Evolutionary conservation across 176 grass and related monocot species (phyloP).

Genomic region (Themeda triandra): DNA sequence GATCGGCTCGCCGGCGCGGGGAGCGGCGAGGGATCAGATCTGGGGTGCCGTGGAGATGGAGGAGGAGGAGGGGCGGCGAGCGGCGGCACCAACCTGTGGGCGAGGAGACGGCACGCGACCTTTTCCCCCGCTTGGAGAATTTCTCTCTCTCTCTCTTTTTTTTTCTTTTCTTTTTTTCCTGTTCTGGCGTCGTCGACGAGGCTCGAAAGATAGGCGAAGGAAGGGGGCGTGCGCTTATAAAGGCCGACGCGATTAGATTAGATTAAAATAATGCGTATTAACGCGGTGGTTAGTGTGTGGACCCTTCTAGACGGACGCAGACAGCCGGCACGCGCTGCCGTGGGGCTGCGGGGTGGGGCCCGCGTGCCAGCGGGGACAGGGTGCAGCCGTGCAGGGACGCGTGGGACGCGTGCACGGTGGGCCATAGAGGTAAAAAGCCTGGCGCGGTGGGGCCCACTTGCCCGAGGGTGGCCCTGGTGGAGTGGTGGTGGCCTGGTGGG

Average conservation of each 20-base stretch:
- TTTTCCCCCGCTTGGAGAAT: not conserved
- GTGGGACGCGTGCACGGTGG: not conserved
- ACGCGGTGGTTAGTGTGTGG: not conserved
- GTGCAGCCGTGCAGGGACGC: not conserved
- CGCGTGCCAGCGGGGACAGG: not conserved
- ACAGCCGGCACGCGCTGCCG: not conserved
- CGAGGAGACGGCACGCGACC: constrained; percentile 39
- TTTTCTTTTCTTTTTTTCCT: too few relatives aligned
- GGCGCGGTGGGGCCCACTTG: not conserved
- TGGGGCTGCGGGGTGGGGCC: not conserved
- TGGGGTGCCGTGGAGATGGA: not conserved
- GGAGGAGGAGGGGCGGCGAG: not conserved
- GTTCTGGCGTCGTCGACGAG: not conserved
- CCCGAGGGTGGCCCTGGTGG: not conserved
- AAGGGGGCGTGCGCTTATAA: constrained; percentile 23
- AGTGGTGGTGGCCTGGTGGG: too few relatives aligned
- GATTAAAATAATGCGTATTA: not conserved
- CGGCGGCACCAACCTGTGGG: constrained; percentile 47
- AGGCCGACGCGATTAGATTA: not conserved
- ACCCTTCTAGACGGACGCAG: constrained; percentile 6
- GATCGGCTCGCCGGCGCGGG: not conserved
- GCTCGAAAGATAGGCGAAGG: not conserved
- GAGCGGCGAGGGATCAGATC: constrained; percentile 18
- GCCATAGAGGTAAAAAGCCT: not conserved
- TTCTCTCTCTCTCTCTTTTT: not conserved